phyloP scores from a whole-genome alignment of 2,329 filamentous ascomycete species.

The Arachnopeziza araneosa region DNA sequence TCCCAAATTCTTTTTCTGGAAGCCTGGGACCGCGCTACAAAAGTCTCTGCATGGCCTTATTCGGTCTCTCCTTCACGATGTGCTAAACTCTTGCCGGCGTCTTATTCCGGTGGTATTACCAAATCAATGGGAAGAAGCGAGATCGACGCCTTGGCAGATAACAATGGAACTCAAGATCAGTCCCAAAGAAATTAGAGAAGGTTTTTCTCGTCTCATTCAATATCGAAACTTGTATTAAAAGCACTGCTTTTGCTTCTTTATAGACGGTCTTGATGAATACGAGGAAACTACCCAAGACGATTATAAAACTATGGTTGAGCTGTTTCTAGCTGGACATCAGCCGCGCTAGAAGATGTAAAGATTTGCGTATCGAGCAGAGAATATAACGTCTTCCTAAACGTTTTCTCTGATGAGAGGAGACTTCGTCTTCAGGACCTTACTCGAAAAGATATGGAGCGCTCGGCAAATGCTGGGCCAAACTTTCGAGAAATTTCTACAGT shows the following conservation, averaged over 20 bases:
- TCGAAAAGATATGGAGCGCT: not conserved
- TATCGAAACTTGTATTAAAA: not conserved
- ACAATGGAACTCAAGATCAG: slow-evolving; percentile 8
- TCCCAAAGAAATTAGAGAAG: not conserved
- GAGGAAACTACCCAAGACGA: slow-evolving; percentile 8
- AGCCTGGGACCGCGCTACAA: slow-evolving; percentile 30
- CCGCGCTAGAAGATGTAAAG: not conserved
- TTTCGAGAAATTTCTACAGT: not conserved
- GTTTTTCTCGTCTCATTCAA: not conserved
- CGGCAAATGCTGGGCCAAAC: not conserved
- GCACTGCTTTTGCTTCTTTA: slow-evolving; percentile 11
- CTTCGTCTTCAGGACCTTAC: not conserved
- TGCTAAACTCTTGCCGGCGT: slow-evolving; percentile 4
- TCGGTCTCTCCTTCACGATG: slow-evolving; percentile 31
- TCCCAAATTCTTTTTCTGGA: slow-evolving; percentile 34
- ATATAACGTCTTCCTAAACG: slow-evolving; percentile 12
- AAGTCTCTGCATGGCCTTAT: slow-evolving; percentile 32
- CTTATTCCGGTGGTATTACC: not conserved
- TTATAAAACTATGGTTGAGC: not conserved
- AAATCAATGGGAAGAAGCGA: slow-evolving; percentile 1
- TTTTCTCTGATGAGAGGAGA: not conserved
- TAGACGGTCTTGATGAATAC: slow-evolving; percentile 25
- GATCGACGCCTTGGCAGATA: slow-evolving; percentile 7
- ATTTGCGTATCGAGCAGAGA: slow-evolving; percentile 23
- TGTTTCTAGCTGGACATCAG: not conserved